Evolutionary conservation across 257 asterid genomes (phyloP).

Genomic region (Nicotiana paniculata): DNA sequence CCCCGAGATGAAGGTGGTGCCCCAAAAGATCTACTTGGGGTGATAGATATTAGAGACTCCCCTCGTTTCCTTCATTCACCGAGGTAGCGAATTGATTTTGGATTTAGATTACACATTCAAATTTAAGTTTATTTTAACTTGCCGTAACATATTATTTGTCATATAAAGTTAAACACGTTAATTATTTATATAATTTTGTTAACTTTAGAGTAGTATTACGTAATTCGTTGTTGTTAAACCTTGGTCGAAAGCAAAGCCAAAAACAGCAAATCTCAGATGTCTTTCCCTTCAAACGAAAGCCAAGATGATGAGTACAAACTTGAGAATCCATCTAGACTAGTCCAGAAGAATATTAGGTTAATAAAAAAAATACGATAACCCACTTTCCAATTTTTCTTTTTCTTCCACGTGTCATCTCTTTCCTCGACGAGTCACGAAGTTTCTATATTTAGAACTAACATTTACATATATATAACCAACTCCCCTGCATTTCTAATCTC

Average conservation of each 20-base stretch:
- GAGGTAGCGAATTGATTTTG: neutral
- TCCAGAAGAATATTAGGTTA: neutral
- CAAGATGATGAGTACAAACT: neutral
- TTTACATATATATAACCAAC: neutral
- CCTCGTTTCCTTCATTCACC: no score
- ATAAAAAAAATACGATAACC: neutral
- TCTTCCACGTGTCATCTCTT: constrained; percentile 1
- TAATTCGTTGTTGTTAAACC: neutral
- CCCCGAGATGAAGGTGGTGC: no score
- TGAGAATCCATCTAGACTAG: neutral
- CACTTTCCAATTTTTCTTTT: neutral
- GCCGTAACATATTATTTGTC: no score
- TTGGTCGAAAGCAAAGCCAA: neutral
- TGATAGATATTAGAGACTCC: no score
- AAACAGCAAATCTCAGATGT: neutral
- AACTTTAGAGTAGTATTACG: neutral
- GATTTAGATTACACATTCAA: no score
- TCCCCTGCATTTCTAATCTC: neutral
- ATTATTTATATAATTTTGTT: neutral
- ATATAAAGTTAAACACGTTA: no score
- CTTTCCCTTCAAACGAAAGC: neutral
- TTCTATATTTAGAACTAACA: neutral
- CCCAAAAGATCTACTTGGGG: no score
- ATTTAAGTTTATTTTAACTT: no score
- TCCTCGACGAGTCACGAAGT: neutral